phyloP scores from a whole-genome alignment of 1,139 yeast species.

The Geotrichum cucujoidarum region DNA sequence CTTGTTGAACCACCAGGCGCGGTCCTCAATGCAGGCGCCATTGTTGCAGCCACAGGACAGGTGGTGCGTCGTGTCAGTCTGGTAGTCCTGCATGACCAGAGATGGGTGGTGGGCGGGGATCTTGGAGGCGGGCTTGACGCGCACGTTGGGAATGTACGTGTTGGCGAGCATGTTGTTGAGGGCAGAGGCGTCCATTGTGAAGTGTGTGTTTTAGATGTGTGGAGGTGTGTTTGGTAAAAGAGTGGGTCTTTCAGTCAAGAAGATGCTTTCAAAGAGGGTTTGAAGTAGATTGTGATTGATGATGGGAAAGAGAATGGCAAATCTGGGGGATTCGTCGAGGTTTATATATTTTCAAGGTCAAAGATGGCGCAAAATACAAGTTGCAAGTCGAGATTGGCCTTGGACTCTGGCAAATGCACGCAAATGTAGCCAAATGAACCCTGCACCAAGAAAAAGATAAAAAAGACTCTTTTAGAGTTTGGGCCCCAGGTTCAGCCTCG shows the following conservation, averaged over 20 bases:
- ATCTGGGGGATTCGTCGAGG: neutral
- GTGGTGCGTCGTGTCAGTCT: constrained; percentile 44
- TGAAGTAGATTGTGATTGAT: neutral
- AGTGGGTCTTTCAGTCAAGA: neutral
- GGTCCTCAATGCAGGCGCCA: constrained; percentile 44
- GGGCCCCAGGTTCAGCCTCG: too few relatives aligned
- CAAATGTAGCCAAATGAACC: too few relatives aligned
- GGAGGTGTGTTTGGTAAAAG: neutral
- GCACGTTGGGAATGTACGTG: constrained; percentile 42
- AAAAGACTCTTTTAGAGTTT: too few relatives aligned
- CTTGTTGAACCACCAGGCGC: constrained; percentile 43
- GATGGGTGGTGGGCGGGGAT: constrained; percentile 48
- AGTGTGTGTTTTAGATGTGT: constrained; percentile 2
- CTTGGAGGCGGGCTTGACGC: constrained; percentile 26
- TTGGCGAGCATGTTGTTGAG: constrained; percentile 40
- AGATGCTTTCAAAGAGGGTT: neutral
- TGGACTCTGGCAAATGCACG: too few relatives aligned
- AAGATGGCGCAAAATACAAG: too few relatives aligned
- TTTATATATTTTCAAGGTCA: constrained; percentile 1
- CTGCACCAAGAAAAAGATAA: neutral
- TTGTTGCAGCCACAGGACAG: constrained; percentile 47
- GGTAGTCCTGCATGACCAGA: constrained; percentile 44
- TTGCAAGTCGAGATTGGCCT: too few relatives aligned
- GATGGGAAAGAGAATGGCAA: neutral
- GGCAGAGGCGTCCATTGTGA: constrained; percentile 42